Evolutionary conservation across 345 rosid genomes (phyloP).

Genomic region (Noccaea caerulescens): DNA sequence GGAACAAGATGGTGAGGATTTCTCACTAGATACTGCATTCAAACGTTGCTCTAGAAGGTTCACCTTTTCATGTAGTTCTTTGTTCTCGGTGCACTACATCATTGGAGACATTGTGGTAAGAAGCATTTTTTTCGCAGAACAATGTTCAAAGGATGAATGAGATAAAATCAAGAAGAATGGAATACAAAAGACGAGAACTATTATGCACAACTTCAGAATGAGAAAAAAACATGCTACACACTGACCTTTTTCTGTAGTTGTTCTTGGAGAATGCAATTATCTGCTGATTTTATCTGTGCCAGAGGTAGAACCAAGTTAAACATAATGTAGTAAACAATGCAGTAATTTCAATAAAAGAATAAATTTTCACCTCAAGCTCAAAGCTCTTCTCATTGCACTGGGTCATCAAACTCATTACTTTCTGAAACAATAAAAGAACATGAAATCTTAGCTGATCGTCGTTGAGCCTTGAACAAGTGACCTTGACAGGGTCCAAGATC

Average conservation of each 20-base stretch:
- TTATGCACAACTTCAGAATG: background rate
- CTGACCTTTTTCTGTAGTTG: constrained; percentile 89
- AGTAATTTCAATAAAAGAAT: background rate
- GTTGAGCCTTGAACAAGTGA: constrained; percentile 21
- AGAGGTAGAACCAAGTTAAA: constrained; percentile 37
- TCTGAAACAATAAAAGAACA: constrained; percentile 57
- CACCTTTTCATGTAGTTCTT: constrained; percentile 80
- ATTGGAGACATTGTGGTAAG: constrained; percentile 22
- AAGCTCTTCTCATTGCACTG: constrained; percentile 94
- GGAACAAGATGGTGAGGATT: constrained; percentile 47
- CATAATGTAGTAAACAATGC: constrained; percentile 23
- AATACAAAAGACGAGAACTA: background rate
- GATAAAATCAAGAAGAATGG: constrained; percentile 25
- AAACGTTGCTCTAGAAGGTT: constrained; percentile 66
- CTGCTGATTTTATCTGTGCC: constrained; percentile 91
- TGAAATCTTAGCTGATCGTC: constrained; percentile 22
- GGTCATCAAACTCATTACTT: constrained; percentile 85
- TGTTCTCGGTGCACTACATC: constrained; percentile 79
- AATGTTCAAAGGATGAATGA: constrained; percentile 10
- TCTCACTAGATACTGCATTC: constrained; percentile 59
- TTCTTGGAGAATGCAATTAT: constrained; percentile 96
- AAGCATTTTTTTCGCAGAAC: constrained; percentile 2
- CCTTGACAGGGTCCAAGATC: constrained; percentile 25
- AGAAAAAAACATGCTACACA: constrained; percentile 14
- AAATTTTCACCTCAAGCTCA: constrained; percentile 82